These are phyloP conservation scores for Heliosperma pusillum DNA, from an alignment of 148 eudicot genomes.

Conservation along the genomic window DNA sequence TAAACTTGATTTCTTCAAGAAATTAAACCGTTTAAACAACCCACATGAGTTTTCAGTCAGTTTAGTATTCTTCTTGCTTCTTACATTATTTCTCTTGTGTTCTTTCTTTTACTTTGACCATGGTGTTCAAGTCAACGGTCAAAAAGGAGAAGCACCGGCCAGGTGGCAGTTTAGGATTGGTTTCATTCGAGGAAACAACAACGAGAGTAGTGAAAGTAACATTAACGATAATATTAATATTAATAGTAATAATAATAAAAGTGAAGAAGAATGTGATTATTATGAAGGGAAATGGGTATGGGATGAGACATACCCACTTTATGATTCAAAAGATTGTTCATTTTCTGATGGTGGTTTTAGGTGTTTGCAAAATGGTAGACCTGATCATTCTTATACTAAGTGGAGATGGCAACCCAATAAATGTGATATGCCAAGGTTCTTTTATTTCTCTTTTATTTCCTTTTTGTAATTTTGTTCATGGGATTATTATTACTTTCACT, in stretches of 20 bases:
- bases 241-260: not conserved
- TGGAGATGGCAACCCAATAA: constrained; percentile 96
- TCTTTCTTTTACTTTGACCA: constrained; percentile 55
- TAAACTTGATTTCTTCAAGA: constrained; percentile 48
- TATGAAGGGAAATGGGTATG: constrained; percentile 92
- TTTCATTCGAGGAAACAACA: constrained; percentile 11
- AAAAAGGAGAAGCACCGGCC: not conserved
- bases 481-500: too few species aligned
- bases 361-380: constrained; percentile 79
- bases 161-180: constrained; percentile 37
- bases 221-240: too few species aligned
- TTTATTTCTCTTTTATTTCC: too few species aligned
- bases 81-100: constrained; percentile 37
- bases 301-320: constrained; percentile 83
- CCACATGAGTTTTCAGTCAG: constrained; percentile 33
- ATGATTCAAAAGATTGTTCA: constrained; percentile 63
- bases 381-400: constrained; percentile 62
- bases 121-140: constrained; percentile 28
- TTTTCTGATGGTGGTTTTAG: constrained; percentile 81
- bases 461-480: too few species aligned
- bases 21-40: constrained; percentile 37
- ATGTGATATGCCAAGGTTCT: constrained; percentile 86
- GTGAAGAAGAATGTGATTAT: constrained; percentile 57
- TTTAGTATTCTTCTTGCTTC: constrained; percentile 40
- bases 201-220: constrained; percentile 4